Conservation (phyloP, 805 yeast genomes). For the Nakazawaea wyomingensis region DNA sequence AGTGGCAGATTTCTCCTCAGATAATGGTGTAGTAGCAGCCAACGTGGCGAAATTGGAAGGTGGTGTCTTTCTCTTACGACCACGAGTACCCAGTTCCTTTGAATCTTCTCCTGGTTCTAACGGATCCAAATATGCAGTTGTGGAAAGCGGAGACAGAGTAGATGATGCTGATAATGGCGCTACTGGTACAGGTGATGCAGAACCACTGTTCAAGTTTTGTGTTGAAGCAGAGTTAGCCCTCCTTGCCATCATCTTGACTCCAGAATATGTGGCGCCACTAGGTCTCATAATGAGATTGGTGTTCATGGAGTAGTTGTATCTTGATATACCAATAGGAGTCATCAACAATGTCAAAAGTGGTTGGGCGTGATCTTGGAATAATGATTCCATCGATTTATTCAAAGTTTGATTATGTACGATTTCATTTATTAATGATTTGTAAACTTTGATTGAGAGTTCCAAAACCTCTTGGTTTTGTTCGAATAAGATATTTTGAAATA, state of each 20-base stretch:
- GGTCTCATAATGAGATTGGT: slow-evolving; percentile 71
- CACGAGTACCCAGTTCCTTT: slow-evolving; percentile 25
- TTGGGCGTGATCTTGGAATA: slow-evolving; percentile 50
- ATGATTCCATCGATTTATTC: slow-evolving; percentile 37
- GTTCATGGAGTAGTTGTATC: slow-evolving; percentile 84
- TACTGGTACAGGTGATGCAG: neutral
- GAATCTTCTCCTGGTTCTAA: slow-evolving; percentile 16
- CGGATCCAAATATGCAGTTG: slow-evolving; percentile 2
- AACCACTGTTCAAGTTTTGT: neutral
- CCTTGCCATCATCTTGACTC: slow-evolving; percentile 12
- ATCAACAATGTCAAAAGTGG: slow-evolving; percentile 64
- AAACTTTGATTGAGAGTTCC: slow-evolving; percentile 56
- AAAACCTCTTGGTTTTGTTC: slow-evolving; percentile 82
- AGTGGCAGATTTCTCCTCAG: neutral
- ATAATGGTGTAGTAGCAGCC: neutral
- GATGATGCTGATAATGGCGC: neutral
- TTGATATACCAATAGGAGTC: slow-evolving; percentile 94
- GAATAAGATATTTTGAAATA: slow-evolving; percentile 81
- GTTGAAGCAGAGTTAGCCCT: neutral
- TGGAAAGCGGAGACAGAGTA: neutral
- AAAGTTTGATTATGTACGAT: slow-evolving; percentile 18
- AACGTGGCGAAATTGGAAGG: slow-evolving; percentile 18
- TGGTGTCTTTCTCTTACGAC: slow-evolving; percentile 43
- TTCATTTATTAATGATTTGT: slow-evolving; percentile 48
- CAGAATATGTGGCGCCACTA: slow-evolving; percentile 49